Evolutionary conservation across 2,329 filamentous ascomycete species (phyloP).

Genomic region (Madurella mycetomatis): DNA sequence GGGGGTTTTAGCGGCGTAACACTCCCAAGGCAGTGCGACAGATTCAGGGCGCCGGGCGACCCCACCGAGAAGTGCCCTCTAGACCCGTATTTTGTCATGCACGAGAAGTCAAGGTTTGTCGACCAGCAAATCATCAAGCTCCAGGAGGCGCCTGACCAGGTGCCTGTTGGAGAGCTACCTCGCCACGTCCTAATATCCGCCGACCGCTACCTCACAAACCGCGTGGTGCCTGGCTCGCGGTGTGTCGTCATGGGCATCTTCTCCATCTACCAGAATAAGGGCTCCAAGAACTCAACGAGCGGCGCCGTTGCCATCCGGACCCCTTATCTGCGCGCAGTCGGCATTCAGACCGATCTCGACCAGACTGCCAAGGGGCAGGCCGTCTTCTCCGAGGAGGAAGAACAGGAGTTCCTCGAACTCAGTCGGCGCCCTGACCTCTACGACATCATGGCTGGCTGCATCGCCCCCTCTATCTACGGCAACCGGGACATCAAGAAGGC

Average conservation of each 20-base stretch:
- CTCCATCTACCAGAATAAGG: slow-evolving; percentile 95
- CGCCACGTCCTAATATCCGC: slow-evolving; percentile 93
- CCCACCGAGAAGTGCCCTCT: slow-evolving; percentile 73
- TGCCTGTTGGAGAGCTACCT: slow-evolving; percentile 92
- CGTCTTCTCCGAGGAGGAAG: slow-evolving; percentile 88
- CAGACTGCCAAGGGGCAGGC: slow-evolving; percentile 81
- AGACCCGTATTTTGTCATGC: slow-evolving; percentile 92
- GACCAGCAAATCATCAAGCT: slow-evolving; percentile 98
- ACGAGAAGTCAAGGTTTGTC: slow-evolving; percentile 91
- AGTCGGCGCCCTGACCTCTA: slow-evolving; percentile 91
- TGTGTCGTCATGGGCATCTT: slow-evolving; percentile 97
- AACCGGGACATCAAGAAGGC: slow-evolving; percentile 96
- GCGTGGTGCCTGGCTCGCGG: slow-evolving; percentile 88
- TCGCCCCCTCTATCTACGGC: slow-evolving; percentile 95
- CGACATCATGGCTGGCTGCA: slow-evolving; percentile 81
- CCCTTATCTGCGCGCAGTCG: slow-evolving; percentile 87
- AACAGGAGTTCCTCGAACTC: slow-evolving; percentile 91
- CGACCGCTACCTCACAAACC: slow-evolving; percentile 92
- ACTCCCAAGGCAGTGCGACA: slow-evolving; percentile 72
- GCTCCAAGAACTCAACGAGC: slow-evolving; percentile 68
- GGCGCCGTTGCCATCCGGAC: slow-evolving; percentile 92
- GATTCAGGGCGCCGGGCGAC: slow-evolving; percentile 61
- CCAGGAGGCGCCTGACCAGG: slow-evolving; percentile 94
- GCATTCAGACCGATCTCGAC: slow-evolving; percentile 85
- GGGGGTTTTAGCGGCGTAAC: slow-evolving; percentile 86